Evolutionary conservation across 2,329 filamentous ascomycete species (phyloP).

Genomic region (Colletotrichum orchidophilum): DNA sequence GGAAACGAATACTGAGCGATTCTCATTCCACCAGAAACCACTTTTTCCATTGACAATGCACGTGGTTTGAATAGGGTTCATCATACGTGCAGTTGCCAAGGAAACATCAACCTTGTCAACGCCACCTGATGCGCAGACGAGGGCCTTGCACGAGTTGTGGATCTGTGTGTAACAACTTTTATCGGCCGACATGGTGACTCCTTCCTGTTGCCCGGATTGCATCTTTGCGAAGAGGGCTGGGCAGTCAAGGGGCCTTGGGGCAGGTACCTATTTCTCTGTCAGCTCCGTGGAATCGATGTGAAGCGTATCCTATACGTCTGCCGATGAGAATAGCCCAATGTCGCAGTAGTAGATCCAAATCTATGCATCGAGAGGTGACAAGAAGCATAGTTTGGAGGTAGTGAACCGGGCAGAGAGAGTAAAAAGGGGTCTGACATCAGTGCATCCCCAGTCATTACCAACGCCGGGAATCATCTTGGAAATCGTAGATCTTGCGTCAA

Average conservation of each 20-base stretch:
- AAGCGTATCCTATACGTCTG: not conserved
- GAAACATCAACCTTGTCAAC: not conserved
- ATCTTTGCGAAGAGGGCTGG: not conserved
- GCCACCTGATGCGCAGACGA: conserved; percentile 1
- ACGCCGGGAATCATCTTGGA: conserved; percentile 6
- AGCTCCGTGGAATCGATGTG: not conserved
- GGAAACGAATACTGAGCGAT: not conserved
- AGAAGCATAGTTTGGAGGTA: not conserved
- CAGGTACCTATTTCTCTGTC: not conserved
- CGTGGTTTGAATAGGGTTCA: conserved; percentile 20
- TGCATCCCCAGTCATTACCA: conserved; percentile 11
- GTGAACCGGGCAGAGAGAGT: not conserved
- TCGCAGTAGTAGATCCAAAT: not conserved
- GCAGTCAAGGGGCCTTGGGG: conserved; percentile 11
- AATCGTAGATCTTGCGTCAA: not conserved
- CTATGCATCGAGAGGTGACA: not conserved
- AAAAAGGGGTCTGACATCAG: not conserved
- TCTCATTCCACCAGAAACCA: conserved; percentile 12
- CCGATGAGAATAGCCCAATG: no score
- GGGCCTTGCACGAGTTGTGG: not conserved
- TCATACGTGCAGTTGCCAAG: conserved; percentile 19
- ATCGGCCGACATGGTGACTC: not conserved
- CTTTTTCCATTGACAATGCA: conserved; percentile 21
- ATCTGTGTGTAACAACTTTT: not conserved
- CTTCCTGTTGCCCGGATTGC: not conserved